Base-by-base conservation (phyloP, 805 yeast species). In the Sugiyamaella smithiae region DNA sequence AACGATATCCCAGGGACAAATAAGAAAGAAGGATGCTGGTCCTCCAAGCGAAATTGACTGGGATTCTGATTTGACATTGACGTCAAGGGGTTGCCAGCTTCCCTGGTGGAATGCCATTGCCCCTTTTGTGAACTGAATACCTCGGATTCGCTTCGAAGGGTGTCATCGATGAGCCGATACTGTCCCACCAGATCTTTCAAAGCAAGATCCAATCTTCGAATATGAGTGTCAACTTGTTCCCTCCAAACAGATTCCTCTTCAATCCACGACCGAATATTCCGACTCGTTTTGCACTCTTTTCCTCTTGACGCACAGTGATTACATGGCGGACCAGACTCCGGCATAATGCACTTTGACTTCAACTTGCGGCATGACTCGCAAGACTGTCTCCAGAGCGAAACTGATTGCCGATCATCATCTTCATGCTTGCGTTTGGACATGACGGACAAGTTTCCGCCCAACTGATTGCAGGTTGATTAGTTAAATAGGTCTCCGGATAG, bases 341-440 rank as follows among this genome's bases (percentile, higher is more conserved):
- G 14, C 26, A 44, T 26, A 14, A 32, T 32, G 41, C 47, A 44
- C 25, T 44, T 44, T 16, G 40, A 14, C 31, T 44, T 44, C 31
- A 44, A 33, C 33, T 25, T 44, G 4, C 47, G 28, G 25, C 47
- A 44, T 22, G 35, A 11, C 41, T 31, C 12, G 32, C 47, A 44
- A 12, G 47, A 44, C 32, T 29, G 33, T 16, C 33, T n/a, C 33
- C 33, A 29, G 12, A 29, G 33, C 12, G 33, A 29, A n/a, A 29
- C 33, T 16, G 6, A n/a, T 7, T 29, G 33, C 6, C 16, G 33
- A 16, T 29, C 33, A 29, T 29, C 33, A 6, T 29, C 33, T n/a
- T 29, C 33, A 16, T n/a, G 12, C 33, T 29, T 29, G 33, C 33
- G 33, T 6, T 29, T 29, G 33, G 33, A 16, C 33, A 29, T 29